Evolutionary conservation across 768 basidiomycete genomes (phyloP), one percentile per base, ranked within the genome.

Genomic region (Serendipita sp.): DNA sequence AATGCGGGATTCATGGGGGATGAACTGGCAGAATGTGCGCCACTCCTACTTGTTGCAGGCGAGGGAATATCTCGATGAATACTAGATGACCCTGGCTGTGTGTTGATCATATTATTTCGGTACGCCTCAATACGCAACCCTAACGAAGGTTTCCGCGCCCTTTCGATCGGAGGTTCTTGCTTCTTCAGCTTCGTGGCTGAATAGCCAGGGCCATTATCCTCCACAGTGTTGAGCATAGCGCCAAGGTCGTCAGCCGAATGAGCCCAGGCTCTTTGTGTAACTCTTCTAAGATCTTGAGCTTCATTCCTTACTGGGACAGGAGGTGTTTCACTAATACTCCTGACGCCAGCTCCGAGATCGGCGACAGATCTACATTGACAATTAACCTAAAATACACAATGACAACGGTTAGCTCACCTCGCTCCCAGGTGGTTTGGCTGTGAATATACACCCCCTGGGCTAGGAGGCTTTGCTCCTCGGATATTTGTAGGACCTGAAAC

Each of bases 191-290:
- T 32, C 56, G 10, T 8, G 13, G 41, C 41, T 60, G 37, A 37
- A 60, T 28, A n/a, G 56, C 11, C 18, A 8, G 56, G 28, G 37
- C 35, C 48, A 18, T 18, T 18, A 5, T 18, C 48, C n/a, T 51
- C 48, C 8, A 32, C 30, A 5, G 18, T 34, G 34, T 38, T 60
- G 56, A 60, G 56, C 56, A 60, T 60, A 8, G 56, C 28, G 30
- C 56, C 34, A 28, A 60, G 34, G 37, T 60, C 56, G 34, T 60
- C 56, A n/a, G 56, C 56, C 56, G 56, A 60, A 35, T 60, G 56
- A 8, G 56, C 56, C 56, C 56, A 60, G 4, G 56, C 28, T 18
- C 32, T 60, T 24, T 60, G 28, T 35, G 56, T 28, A 30, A 37
- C 34, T n/a, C 34, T 4, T 28, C 56, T 24, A 18, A 60, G 56